Evolutionary conservation across 2,329 filamentous ascomycete genomes (phyloP), one percentile per base, ranked within the genome.

Genomic region (Fusarium nurragi): DNA sequence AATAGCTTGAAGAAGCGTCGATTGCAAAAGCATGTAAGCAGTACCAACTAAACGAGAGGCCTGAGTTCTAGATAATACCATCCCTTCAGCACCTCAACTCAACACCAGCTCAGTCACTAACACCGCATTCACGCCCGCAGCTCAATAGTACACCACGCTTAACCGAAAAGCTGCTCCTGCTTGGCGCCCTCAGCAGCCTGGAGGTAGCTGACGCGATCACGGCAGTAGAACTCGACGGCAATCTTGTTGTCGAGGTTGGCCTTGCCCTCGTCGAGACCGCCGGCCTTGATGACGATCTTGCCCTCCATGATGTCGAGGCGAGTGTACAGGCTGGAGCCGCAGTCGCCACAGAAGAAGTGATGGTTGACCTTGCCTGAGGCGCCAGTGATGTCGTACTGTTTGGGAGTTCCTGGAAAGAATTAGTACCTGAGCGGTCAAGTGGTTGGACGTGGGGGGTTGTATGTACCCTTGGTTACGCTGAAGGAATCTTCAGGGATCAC

Each of bases 331-430:
- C 79, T 77, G 3, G 79, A 83, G 18, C 84, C 84, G 65, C 84
- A 86, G 58, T 71, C 80, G 16, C 73, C 62, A 69, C 84, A 86
- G 77, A 86, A 86, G 75, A 79, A 85, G 68, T 85, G 84, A 64
- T 80, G 81, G 74, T 86, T 86, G 60, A 80, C 75, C 69, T 86
- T 86, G 26, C 84, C 84, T 0, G 80, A 83, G 32, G 71, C 78
- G 5, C 83, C 84, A 0, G 69, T 75, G 16, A 74, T 72, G 60
- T 85, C 82, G 69, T 79, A 86, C 26, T 76, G 67, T 61, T 80
- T 83, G 14, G 82, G 80, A 6, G 74, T 76, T 30, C 83, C 81
- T 82, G 12, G 9, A 4, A 18, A 10, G 9, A 21, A 32, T 64
- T 11, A 65, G 37, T 26, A 5, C 16, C 25, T 28, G 8, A 11